Evolutionary conservation across 2,329 filamentous ascomycete genomes (phyloP), one percentile per base, ranked within the genome.

Genomic region (Sporothrix humicola): DNA sequence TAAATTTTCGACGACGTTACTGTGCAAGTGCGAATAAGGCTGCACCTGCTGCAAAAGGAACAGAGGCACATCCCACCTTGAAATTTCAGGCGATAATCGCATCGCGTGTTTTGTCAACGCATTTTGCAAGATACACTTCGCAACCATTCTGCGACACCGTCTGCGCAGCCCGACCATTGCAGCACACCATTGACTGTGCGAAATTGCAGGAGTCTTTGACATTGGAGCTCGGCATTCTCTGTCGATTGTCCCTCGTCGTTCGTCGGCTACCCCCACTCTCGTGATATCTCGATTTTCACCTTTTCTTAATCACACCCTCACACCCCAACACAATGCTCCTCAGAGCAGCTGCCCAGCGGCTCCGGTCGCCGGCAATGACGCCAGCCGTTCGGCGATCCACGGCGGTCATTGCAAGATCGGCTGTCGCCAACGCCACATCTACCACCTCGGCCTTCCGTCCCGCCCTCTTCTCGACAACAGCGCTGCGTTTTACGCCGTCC

Each of bases 311-410:
- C 23, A 59, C 63, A 50, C n/a, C 20, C 1, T 37, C 44, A n/a
- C 44, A 17, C 44, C 7, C n/a, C 65, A 10, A 13, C 65, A 69
- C 48, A 56, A 76, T 76, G 76, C 73, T 75, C 68, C 73, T 74
- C 42, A 37, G 76, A 61, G 73, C 73, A 26, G 75, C 73, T 20
- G 52, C 71, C n/a, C 74, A 71, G 69, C 63, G 72, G 50, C 72
- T 76, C 12, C 63, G 72, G 69, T 73, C 72, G 71, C 74, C 74
- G 59, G 54, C 54, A 7, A 15, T 72, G 69, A 71, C 54, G 0
- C 68, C 74, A 15, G 37, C 54, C 15, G 48, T 68, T 4, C 26
- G 46, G 42, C 50, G 66, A 31, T 50, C 73, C 0, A 58, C 75
- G 13, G 23, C 71, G 2, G 71, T 50, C 3, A n/a, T 50, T 26